Percentiles rank a stretch among this genome's conserved stretches.
These are phyloP conservation scores for Hemisphaericaspora subhashii DNA, from an alignment of 1,139 yeast species.

Conservation along the genomic window DNA sequence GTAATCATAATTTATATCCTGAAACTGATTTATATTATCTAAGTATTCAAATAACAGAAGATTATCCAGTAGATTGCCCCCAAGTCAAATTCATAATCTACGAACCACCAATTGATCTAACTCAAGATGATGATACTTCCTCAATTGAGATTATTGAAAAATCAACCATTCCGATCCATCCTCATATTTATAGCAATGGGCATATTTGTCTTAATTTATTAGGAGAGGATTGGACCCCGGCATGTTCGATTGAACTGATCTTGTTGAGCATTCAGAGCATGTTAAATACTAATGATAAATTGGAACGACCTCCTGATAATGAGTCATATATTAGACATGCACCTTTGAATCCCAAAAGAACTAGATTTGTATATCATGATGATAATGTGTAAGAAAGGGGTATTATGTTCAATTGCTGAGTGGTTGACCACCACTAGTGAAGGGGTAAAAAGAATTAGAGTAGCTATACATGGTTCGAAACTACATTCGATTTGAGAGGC, in stretches of 20 bases:
- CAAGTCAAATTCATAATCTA: slow-evolving; percentile 51
- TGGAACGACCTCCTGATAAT: slow-evolving; percentile 59
- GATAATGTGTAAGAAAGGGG: slow-evolving; percentile 33
- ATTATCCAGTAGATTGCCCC: slow-evolving; percentile 68
- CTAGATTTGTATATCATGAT: slow-evolving; percentile 56
- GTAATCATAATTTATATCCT: slow-evolving; percentile 29
- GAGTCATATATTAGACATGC: slow-evolving; percentile 48
- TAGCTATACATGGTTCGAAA: too few species aligned
- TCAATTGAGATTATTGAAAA: slow-evolving; percentile 17
- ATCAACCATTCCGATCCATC: slow-evolving; percentile 58
- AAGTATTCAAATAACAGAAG: slow-evolving; percentile 39
- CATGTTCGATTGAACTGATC: slow-evolving; percentile 56
- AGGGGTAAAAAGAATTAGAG: too few species aligned
- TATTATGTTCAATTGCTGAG: not conserved
- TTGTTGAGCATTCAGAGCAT: slow-evolving; percentile 65
- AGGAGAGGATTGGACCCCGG: slow-evolving; percentile 75
- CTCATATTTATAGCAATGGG: slow-evolving; percentile 73
- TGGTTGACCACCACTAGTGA: too few species aligned
- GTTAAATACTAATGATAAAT: slow-evolving; percentile 49
- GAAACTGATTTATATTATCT: slow-evolving; percentile 33
- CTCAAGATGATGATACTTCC: slow-evolving; percentile 9
- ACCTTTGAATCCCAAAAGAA: slow-evolving; percentile 55
- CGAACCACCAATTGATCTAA: slow-evolving; percentile 14
- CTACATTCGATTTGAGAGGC: too few species aligned
- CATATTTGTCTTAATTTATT: slow-evolving; percentile 67